Evolutionary conservation across 768 basidiomycete species (phyloP).

Genomic region (Phylloporus sp.): DNA sequence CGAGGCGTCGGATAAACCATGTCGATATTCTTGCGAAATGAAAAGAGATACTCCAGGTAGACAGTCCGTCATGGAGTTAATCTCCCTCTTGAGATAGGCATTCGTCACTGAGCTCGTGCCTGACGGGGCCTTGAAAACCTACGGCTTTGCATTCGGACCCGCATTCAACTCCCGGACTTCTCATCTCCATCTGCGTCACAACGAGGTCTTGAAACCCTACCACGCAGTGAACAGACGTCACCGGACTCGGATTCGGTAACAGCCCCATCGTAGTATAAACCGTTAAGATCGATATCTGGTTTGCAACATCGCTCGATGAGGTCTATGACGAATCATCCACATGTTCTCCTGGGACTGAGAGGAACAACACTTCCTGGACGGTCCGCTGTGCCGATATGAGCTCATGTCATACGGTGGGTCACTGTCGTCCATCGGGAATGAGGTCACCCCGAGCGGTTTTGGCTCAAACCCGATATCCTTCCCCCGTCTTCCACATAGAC

Average conservation of each 20-base stretch:
- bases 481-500: slow-evolving; percentile 23
- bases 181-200: too few species aligned
- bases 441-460: slow-evolving; percentile 6
- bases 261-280: background rate
- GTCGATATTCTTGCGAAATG: too few species aligned
- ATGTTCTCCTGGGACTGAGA: slow-evolving; percentile 5
- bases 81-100: too few species aligned
- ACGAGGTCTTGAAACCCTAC: too few species aligned
- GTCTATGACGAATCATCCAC: background rate
- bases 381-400: slow-evolving; percentile 10
- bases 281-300: background rate
- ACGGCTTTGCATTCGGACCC: too few species aligned
- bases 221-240: too few species aligned
- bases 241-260: background rate
- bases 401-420: slow-evolving; percentile 17
- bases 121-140: too few species aligned
- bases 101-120: too few species aligned
- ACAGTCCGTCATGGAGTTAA: too few species aligned
- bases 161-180: too few species aligned
- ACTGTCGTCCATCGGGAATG: slow-evolving; percentile 13
- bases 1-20: too few species aligned
- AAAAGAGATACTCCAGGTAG: too few species aligned
- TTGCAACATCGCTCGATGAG: background rate
- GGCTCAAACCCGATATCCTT: background rate
- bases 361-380: slow-evolving; percentile 8